A percentile compares a stretch with the other conserved stretches of the same genome.
phyloP scores from a whole-genome alignment of 129 eudicot species.

The carrot (Daucus carota) region DNA sequence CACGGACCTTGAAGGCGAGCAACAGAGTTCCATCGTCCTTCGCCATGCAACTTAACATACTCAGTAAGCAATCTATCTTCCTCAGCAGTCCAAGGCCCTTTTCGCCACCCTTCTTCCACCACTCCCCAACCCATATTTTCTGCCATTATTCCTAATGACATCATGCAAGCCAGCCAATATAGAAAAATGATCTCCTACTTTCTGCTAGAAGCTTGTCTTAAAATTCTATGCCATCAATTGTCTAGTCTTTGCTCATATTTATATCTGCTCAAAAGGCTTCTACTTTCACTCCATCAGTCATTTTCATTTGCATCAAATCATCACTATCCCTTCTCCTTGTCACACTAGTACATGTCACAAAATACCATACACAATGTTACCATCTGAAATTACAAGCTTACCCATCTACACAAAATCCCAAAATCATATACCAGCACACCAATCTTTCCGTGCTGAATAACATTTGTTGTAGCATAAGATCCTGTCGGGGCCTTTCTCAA shows the following conservation, averaged over 20 bases:
- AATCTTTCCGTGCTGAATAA: too few species aligned
- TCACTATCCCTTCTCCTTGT: conserved; percentile 13
- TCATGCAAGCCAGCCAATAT: not conserved
- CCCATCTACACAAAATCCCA: not conserved
- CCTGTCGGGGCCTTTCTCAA: too few species aligned
- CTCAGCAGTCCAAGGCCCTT: conserved; percentile 93
- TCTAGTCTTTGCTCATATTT: conserved; percentile 44
- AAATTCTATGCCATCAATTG: conserved; percentile 44
- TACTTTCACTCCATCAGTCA: conserved; percentile 16
- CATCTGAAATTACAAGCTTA: not conserved
- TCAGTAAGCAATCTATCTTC: conserved; percentile 76
- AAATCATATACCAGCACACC: not conserved
- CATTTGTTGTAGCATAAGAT: too few species aligned
- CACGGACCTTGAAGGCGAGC: conserved; percentile 57
- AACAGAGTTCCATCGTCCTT: conserved; percentile 91
- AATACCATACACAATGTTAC: not conserved
- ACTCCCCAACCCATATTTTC: conserved; percentile 46
- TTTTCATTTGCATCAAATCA: conserved; percentile 17
- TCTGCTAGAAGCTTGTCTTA: conserved; percentile 18
- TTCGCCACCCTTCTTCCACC: conserved; percentile 67
- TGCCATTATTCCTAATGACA: conserved; percentile 27
- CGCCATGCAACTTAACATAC: conserved; percentile 74
- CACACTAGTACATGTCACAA: not conserved
- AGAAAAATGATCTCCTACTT: not conserved
- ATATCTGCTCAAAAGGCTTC: conserved; percentile 32